Percentiles rank a stretch among this genome's conserved stretches.
phyloP scores from a whole-genome alignment of 192 early-diverging fungal species.

The Chytriomyces confervae region DNA sequence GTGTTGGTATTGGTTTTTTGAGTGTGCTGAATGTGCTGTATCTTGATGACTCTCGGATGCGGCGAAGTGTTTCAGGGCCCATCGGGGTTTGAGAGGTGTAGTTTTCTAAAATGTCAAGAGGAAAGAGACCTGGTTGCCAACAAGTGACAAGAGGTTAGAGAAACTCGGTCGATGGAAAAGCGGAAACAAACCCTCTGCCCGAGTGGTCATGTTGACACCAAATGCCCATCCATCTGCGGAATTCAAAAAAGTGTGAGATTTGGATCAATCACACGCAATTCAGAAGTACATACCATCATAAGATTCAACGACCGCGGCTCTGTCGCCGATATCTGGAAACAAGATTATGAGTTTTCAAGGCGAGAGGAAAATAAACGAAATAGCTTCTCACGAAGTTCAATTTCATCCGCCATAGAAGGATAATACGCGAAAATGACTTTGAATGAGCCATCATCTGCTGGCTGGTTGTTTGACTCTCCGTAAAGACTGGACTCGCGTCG shows the following conservation, averaged over 20 bases:
- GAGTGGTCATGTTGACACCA: slow-evolving; percentile 30
- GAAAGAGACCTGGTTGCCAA: too few relatives aligned
- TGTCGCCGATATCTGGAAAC: slow-evolving; percentile 11
- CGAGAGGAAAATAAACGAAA: not conserved
- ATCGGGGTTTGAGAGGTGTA: not conserved
- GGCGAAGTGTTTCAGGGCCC: not conserved
- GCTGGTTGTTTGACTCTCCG: not conserved
- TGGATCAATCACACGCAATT: too few relatives aligned
- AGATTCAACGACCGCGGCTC: slow-evolving; percentile 14
- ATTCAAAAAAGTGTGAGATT: too few relatives aligned
- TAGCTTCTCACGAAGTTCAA: slow-evolving; percentile 4
- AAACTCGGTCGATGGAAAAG: slow-evolving; percentile 20
- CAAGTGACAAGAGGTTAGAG: too few relatives aligned
- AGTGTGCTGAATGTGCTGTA: not conserved
- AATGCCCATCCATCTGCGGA: slow-evolving; percentile 41
- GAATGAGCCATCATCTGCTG: not conserved
- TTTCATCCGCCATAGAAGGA: slow-evolving; percentile 11
- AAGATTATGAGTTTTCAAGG: not conserved
- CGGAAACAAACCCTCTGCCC: slow-evolving; percentile 57
- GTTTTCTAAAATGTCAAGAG: not conserved
- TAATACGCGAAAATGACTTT: not conserved
- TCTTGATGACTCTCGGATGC: not conserved
- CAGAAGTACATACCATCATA: slow-evolving; percentile 22
- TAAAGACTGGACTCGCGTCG: slow-evolving; percentile 24
- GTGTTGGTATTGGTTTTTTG: not conserved